Percentiles rank a stretch among this genome's conserved stretches.
phyloP scores from a whole-genome alignment of 208 protist genomes.

The Plasmodiophora brassicae region DNA sequence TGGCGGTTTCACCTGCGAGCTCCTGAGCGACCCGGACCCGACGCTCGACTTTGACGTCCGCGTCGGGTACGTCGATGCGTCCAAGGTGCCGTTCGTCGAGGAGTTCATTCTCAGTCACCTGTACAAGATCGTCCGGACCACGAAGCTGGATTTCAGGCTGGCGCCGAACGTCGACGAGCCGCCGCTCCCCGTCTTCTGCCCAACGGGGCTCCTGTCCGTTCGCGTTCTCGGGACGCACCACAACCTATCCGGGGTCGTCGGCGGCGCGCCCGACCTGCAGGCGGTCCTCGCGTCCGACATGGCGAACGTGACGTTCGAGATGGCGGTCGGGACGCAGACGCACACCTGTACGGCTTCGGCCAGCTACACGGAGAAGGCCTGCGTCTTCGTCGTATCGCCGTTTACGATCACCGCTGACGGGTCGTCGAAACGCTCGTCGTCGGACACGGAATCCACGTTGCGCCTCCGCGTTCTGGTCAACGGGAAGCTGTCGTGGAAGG shows the following conservation, averaged over 20 bases:
- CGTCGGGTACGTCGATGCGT: neutral
- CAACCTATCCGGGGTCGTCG: too few relatives aligned
- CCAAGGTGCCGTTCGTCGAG: neutral
- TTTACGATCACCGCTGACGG: too few relatives aligned
- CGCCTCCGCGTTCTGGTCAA: neutral
- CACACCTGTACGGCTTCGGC: neutral
- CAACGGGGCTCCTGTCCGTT: neutral
- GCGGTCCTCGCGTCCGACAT: too few relatives aligned
- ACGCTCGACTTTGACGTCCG: neutral
- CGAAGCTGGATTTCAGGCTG: conserved; percentile 20
- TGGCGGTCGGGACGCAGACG: neutral
- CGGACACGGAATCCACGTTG: neutral
- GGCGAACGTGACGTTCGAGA: too few relatives aligned
- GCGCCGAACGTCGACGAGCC: neutral
- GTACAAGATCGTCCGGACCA: neutral
- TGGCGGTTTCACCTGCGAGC: neutral
- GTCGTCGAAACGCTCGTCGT: neutral
- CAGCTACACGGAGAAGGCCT: neutral
- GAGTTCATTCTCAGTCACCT: neutral
- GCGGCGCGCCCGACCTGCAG: too few relatives aligned
- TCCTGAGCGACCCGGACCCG: neutral
- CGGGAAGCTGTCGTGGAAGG: neutral
- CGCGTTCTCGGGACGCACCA: conserved; percentile 4
- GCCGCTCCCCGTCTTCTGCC: neutral
- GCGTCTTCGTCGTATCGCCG: conserved; percentile 12